Conservation (phyloP, 768 basidiomycete genomes). For the Amanita polypyramis region DNA sequence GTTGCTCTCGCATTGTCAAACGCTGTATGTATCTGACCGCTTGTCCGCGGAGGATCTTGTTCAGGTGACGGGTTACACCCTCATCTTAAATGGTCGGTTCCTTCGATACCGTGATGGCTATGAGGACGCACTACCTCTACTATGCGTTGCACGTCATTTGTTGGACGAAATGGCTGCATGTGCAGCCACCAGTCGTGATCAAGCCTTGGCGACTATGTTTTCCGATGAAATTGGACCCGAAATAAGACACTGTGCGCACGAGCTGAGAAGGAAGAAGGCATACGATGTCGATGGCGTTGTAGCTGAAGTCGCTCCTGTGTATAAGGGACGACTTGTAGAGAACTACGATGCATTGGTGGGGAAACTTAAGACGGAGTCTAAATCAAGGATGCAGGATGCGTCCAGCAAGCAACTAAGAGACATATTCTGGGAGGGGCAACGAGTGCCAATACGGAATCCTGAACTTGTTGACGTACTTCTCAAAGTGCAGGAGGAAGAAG, state of each 20-base stretch:
- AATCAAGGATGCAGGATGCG: conserved; percentile 22
- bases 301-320: conserved; percentile 44
- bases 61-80: conserved; percentile 68
- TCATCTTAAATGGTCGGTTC: conserved; percentile 77
- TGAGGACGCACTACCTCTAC: conserved; percentile 62
- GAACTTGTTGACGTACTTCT: conserved; percentile 84
- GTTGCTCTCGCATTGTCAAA: conserved; percentile 63
- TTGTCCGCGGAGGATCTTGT: conserved; percentile 49
- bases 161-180: conserved; percentile 55
- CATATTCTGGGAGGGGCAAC: conserved; percentile 72
- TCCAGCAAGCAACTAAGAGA: conserved; percentile 46
- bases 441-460: conserved; percentile 79
- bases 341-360: conserved; percentile 46
- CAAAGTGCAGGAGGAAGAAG: conserved; percentile 72
- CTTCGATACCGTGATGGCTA: conserved; percentile 69
- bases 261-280: conserved; percentile 64
- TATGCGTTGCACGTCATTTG: conserved; percentile 68
- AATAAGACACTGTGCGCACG: conserved; percentile 88
- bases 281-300: conserved; percentile 78
- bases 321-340: conserved; percentile 52
- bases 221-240: conserved; percentile 85
- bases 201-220: conserved; percentile 77
- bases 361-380: conserved; percentile 35
- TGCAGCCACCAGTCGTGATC: conserved; percentile 69
- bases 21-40: conserved; percentile 40